phyloP scores from a whole-genome alignment of 768 basidiomycete species.

The Suillus brevipes region DNA sequence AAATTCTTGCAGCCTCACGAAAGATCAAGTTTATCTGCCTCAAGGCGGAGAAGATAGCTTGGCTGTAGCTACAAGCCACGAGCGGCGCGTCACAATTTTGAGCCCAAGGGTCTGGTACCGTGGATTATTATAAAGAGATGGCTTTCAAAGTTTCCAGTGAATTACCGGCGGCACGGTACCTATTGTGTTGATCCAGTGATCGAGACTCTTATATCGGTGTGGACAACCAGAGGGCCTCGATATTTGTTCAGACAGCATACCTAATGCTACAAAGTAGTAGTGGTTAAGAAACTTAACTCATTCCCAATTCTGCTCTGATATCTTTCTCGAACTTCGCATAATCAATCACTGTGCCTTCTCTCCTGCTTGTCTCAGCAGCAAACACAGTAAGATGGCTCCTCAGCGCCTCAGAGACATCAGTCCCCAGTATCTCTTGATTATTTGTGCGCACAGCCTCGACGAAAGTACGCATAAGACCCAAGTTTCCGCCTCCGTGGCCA shows the following conservation, averaged over 20 bases:
- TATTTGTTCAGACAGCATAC: background rate
- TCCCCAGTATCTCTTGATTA: slow-evolving; percentile 65
- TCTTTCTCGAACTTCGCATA: slow-evolving; percentile 63
- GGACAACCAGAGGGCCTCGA: background rate
- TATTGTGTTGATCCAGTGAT: too few species aligned
- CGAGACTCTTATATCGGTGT: too few species aligned
- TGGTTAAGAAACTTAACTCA: background rate
- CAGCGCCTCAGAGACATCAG: slow-evolving; percentile 66
- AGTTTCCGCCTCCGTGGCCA: slow-evolving; percentile 83
- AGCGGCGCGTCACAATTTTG: too few species aligned
- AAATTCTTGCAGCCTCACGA: background rate
- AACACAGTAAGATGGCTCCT: slow-evolving; percentile 84
- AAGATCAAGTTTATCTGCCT: background rate
- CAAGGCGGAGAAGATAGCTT: background rate
- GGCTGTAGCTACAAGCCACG: background rate
- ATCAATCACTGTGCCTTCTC: slow-evolving; percentile 67
- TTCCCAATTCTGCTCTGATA: slow-evolving; percentile 37
- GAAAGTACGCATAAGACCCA: slow-evolving; percentile 73
- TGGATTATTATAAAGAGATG: too few species aligned
- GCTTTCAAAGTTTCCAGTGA: too few species aligned
- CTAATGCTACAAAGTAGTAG: background rate
- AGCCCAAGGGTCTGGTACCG: too few species aligned
- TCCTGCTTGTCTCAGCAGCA: slow-evolving; percentile 80
- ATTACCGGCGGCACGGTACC: too few species aligned
- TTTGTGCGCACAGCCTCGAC: slow-evolving; percentile 69